Conservation (phyloP, 352 stramenopile genomes). For the Paralagenidium karlingii region DNA sequence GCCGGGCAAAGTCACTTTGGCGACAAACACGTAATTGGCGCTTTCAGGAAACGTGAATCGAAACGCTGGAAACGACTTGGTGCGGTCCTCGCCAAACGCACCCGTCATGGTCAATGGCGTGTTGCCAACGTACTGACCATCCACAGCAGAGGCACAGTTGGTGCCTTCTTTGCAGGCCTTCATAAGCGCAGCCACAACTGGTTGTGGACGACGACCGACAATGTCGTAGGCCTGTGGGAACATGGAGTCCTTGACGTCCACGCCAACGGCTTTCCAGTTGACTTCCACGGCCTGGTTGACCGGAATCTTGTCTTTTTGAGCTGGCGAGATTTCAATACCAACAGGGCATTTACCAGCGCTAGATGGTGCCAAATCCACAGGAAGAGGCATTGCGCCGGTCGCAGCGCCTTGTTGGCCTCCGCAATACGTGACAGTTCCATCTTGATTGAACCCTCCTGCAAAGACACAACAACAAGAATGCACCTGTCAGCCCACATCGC, state of each 20-base stretch:
- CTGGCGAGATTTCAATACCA: conserved; percentile 22
- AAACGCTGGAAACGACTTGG: conserved; percentile 28
- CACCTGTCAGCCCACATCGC: too few species aligned
- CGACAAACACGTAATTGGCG: conserved; percentile 53
- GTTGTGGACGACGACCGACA: conserved; percentile 13
- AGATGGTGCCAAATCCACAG: conserved; percentile 25
- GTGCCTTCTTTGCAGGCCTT: conserved; percentile 48
- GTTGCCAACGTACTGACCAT: too few species aligned
- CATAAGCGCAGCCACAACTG: conserved; percentile 25
- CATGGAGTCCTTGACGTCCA: conserved; percentile 18
- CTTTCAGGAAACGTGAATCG: conserved; percentile 31
- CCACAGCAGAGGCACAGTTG: conserved; percentile 42
- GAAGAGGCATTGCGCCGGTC: conserved; percentile 17
- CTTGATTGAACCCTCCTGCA: conserved; percentile 33
- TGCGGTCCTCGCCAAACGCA: conserved; percentile 23
- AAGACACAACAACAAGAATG: too few species aligned
- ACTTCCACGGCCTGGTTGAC: conserved; percentile 32
- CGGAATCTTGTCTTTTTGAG: conserved; percentile 24
- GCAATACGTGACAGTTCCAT: conserved; percentile 63
- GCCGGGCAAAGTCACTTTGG: conserved; percentile 40
- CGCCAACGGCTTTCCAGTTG: conserved; percentile 29
- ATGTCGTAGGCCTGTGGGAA: conserved; percentile 56
- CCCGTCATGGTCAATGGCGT: conserved; percentile 18
- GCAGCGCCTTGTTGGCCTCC: conserved; percentile 22
- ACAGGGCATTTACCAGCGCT: conserved; percentile 49